A percentile compares a stretch with the other conserved stretches of the same genome.
Evolutionary conservation across 2,329 filamentous ascomycete genomes (phyloP).

Genomic region (Dactylonectria estremocensis): DNA sequence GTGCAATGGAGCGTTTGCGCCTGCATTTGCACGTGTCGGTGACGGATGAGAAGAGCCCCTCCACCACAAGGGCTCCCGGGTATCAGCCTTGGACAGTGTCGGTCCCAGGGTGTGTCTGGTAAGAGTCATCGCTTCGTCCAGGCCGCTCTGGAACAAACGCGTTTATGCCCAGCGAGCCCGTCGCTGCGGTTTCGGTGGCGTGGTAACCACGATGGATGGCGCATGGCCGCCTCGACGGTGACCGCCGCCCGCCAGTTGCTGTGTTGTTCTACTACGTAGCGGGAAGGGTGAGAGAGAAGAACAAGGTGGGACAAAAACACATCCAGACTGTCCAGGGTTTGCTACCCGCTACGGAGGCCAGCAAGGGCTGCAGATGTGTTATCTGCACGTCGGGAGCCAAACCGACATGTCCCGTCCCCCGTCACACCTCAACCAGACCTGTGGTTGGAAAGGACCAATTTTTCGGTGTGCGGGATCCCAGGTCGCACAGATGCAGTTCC

Average conservation of each 20-base stretch:
- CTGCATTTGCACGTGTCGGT: slow-evolving; percentile 42
- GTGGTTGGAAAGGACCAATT: slow-evolving; percentile 15
- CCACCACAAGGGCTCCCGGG: slow-evolving; percentile 9
- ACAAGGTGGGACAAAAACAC: background rate
- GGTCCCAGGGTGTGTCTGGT: slow-evolving; percentile 24
- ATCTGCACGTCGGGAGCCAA: slow-evolving; percentile 45
- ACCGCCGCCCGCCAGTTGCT: slow-evolving; percentile 21
- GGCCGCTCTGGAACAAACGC: slow-evolving; percentile 34
- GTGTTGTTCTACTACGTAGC: background rate
- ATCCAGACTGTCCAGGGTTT: slow-evolving; percentile 2
- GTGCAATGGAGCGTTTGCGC: slow-evolving; percentile 40
- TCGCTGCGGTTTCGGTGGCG: slow-evolving; percentile 18
- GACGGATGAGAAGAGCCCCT: slow-evolving; percentile 38
- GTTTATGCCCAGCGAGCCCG: slow-evolving; percentile 46
- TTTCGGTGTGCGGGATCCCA: slow-evolving; percentile 32
- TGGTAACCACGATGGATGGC: slow-evolving; percentile 22
- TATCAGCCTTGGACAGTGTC: slow-evolving; percentile 27
- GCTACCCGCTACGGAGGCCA: slow-evolving; percentile 23
- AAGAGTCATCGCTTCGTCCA: slow-evolving; percentile 43
- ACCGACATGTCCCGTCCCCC: slow-evolving; percentile 39
- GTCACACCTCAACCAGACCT: slow-evolving; percentile 36
- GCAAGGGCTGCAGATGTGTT: slow-evolving; percentile 30
- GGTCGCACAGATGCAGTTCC: slow-evolving; percentile 27
- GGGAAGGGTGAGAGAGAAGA: background rate
- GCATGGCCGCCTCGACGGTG: slow-evolving; percentile 16